These are phyloP conservation scores for Mortierella antarctica DNA, from an alignment of 192 early-diverging fungal species.

Conservation along the genomic window DNA sequence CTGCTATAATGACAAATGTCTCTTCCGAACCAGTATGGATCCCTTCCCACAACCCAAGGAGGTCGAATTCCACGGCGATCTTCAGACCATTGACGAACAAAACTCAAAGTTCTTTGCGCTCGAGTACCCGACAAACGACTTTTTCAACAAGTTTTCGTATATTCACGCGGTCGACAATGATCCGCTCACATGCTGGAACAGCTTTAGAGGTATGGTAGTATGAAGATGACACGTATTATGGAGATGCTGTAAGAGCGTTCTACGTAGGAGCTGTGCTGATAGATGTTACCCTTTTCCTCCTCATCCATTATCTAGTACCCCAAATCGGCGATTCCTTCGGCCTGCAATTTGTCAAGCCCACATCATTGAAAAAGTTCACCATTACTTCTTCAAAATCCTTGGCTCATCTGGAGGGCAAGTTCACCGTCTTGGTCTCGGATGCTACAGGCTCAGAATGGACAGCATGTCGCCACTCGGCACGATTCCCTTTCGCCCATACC, in stretches of 20 bases:
- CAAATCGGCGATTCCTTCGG: slow-evolving; percentile 62
- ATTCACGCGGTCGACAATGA: slow-evolving; percentile 63
- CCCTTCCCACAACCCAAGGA: slow-evolving; percentile 59
- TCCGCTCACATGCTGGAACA: slow-evolving; percentile 64
- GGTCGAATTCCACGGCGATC: slow-evolving; percentile 51
- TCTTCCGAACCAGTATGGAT: slow-evolving; percentile 64
- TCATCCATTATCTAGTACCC: neutral
- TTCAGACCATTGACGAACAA: slow-evolving; percentile 55
- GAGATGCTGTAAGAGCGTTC: no score
- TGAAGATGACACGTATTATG: no score
- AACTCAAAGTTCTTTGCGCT: slow-evolving; percentile 55
- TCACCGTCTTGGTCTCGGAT: slow-evolving; percentile 35
- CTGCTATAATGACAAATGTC: slow-evolving; percentile 63
- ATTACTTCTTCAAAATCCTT: slow-evolving; percentile 32
- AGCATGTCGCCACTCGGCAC: slow-evolving; percentile 27
- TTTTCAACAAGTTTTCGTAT: slow-evolving; percentile 58
- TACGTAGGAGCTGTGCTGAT: no score
- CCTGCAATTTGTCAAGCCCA: slow-evolving; percentile 57
- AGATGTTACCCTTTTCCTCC: no score
- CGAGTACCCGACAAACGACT: slow-evolving; percentile 50
- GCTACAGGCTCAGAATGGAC: slow-evolving; percentile 1
- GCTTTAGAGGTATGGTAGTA: slow-evolving; percentile 27
- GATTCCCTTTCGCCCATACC: slow-evolving; percentile 36
- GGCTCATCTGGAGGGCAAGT: slow-evolving; percentile 24
- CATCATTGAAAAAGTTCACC: slow-evolving; percentile 11